Evolutionary conservation across 148 eudicot genomes (phyloP), one percentile per base, ranked within the genome.

Genomic region (Simmondsia chinensis): DNA sequence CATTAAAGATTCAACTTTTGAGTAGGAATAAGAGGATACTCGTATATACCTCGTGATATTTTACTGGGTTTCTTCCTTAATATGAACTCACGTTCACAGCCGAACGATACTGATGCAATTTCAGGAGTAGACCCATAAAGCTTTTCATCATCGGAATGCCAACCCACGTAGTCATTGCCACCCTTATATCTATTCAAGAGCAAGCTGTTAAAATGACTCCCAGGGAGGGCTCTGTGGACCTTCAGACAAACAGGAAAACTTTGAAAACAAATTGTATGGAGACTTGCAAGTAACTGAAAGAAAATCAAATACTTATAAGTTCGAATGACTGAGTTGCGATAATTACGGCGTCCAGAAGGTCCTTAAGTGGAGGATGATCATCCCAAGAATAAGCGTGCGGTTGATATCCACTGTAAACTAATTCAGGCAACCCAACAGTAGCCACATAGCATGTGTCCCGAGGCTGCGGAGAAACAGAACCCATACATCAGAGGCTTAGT

Each of bases 91-190:
- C 97, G 97, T 31, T 89, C 87, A 53, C 93, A 89, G 18, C 97
- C 97, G 71, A 89, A 89, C 9, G 97, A 80, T 60, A 89, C 54
- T 3, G 97, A 89, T 23, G 84, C 97, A 63, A 89, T 84, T 44
- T 83, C 75, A 15, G 97, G 97, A 39, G 82, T 78, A 37, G 79
- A 66, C 15, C 97, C 95, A 42, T 89, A 89, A 14, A 89, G 77
- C 39, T 72, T 71, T 67, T 89, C 97, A 46, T 84, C 87, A 72
- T 89, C 97, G 9, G 97, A 72, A 69, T 89, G 97, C 95, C 95
- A 89, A 38, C 82, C 82, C 25, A 84, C 95, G 56, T 69, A 76
- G 60, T 84, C 97, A 56, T 73, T 58, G 16, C 97, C 95, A 39
- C 67, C 76, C 48, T 84, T 79, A 60, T 89, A 89, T 59, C 93